Evolutionary conservation across 305 asterid genomes (phyloP).

Genomic region (Ilex paraguariensis): DNA sequence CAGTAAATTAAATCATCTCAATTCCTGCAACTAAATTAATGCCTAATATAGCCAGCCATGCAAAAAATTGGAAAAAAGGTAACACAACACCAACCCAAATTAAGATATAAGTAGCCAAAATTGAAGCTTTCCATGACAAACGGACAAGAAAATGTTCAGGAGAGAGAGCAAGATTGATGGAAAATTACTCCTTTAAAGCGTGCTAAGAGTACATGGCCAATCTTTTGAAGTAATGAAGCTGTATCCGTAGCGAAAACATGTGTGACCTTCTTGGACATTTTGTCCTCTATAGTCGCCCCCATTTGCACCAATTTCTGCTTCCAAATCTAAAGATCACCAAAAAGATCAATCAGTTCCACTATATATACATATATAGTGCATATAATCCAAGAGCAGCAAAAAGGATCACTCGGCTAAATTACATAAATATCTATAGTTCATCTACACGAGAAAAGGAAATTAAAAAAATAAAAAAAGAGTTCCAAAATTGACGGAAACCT

Average conservation of each 20-base stretch:
- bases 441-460: not conserved
- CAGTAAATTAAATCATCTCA: no score
- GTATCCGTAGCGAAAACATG: constrained; percentile 67
- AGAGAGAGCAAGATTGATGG: not conserved
- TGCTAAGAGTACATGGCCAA: constrained; percentile 38
- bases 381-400: constrained; percentile 1
- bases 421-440: no score
- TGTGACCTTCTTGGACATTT: constrained; percentile 47
- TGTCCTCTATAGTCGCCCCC: constrained; percentile 65
- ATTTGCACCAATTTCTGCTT: constrained; percentile 72
- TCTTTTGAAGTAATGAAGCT: constrained; percentile 36
- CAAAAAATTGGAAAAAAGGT: not conserved
- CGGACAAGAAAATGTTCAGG: not conserved
- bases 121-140: not conserved
- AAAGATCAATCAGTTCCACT: not conserved
- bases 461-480: not conserved
- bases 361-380: not conserved
- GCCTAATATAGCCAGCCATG: not conserved
- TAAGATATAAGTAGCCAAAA: not conserved
- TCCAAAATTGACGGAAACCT: constrained; percentile 33
- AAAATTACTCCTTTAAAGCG: constrained; percentile 60
- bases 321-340: constrained; percentile 59
- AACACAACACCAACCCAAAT: not conserved
- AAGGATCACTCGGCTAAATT: no score
- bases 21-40: no score